Percentiles rank a stretch among this genome's conserved stretches.
Conservation (phyloP, 2,329 filamentous ascomycete species). For the Cercospora sp. region DNA sequence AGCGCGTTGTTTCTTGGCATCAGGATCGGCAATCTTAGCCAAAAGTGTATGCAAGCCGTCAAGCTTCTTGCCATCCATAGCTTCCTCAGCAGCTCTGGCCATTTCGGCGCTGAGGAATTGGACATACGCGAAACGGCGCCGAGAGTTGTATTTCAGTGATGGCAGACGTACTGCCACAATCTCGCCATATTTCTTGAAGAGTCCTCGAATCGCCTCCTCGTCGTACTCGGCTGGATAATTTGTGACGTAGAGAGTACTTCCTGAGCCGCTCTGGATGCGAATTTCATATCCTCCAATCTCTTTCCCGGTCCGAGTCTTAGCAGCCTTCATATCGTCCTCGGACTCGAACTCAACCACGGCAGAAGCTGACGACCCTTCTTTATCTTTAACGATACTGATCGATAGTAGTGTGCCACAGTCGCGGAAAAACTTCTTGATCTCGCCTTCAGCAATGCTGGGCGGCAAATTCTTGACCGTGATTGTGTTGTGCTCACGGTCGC, state of each 20-base stretch:
- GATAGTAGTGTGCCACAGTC: slow-evolving; percentile 84
- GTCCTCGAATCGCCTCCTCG: slow-evolving; percentile 64
- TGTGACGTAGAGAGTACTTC: slow-evolving; percentile 81
- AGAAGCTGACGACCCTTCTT: slow-evolving; percentile 61
- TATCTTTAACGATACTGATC: slow-evolving; percentile 66
- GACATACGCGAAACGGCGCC: slow-evolving; percentile 92
- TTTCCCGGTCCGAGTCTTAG: slow-evolving; percentile 78
- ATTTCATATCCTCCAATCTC: slow-evolving; percentile 73
- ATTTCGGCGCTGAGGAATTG: slow-evolving; percentile 74
- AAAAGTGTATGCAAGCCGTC: slow-evolving; percentile 68
- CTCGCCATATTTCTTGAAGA: slow-evolving; percentile 74
- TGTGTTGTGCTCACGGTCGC: slow-evolving; percentile 88
- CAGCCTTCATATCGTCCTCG: slow-evolving; percentile 76
- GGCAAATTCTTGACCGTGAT: slow-evolving; percentile 80
- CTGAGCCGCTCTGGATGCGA: slow-evolving; percentile 70
- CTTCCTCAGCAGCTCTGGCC: slow-evolving; percentile 66
- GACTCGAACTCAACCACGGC: slow-evolving; percentile 84
- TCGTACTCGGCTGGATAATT: slow-evolving; percentile 83
- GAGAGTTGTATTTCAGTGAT: slow-evolving; percentile 83
- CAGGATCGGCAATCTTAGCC: slow-evolving; percentile 82
- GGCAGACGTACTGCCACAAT: slow-evolving; percentile 86
- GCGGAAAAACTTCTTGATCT: slow-evolving; percentile 84
- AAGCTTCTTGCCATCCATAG: slow-evolving; percentile 69
- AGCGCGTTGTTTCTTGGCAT: slow-evolving; percentile 71
- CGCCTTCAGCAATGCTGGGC: slow-evolving; percentile 64